Conservation (phyloP, 768 basidiomycete genomes). For the Suillus cothurnatus region DNA sequence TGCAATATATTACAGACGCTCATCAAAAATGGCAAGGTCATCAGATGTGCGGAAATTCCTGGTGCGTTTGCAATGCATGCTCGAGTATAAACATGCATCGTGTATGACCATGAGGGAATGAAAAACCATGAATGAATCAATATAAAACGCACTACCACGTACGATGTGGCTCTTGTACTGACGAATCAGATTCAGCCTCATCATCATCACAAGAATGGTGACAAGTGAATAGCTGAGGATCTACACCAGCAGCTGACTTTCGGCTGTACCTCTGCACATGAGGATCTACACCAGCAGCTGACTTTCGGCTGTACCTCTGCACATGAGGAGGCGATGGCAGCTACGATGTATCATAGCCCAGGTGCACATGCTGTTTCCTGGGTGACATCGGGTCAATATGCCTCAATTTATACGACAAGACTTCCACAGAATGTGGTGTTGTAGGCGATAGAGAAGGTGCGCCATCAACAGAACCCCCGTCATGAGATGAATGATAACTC, state of each 20-base stretch:
- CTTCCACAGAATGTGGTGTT: slow-evolving; percentile 50
- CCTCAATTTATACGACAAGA: slow-evolving; percentile 19
- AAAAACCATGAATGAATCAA: slow-evolving; percentile 1
- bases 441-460: slow-evolving; percentile 57
- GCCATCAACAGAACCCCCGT: slow-evolving; percentile 49
- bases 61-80: background rate
- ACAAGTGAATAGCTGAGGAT: slow-evolving; percentile 25
- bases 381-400: slow-evolving; percentile 20
- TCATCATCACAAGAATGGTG: slow-evolving; percentile 30
- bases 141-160: slow-evolving; percentile 42
- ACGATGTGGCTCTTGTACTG: slow-evolving; percentile 40
- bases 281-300: slow-evolving; percentile 22
- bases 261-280: slow-evolving; percentile 21
- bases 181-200: slow-evolving; percentile 41
- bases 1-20: slow-evolving; percentile 61
- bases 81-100: slow-evolving; percentile 6
- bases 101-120: slow-evolving; percentile 1
- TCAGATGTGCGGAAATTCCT: background rate
- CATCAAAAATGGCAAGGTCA: background rate
- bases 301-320: slow-evolving; percentile 22
- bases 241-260: slow-evolving; percentile 23
- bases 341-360: slow-evolving; percentile 1
- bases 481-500: slow-evolving; percentile 39
- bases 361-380: slow-evolving; percentile 9
- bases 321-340: slow-evolving; percentile 14